phyloP scores from a whole-genome alignment of 331 rosid genomes.

The Stylosanthes scabra region DNA sequence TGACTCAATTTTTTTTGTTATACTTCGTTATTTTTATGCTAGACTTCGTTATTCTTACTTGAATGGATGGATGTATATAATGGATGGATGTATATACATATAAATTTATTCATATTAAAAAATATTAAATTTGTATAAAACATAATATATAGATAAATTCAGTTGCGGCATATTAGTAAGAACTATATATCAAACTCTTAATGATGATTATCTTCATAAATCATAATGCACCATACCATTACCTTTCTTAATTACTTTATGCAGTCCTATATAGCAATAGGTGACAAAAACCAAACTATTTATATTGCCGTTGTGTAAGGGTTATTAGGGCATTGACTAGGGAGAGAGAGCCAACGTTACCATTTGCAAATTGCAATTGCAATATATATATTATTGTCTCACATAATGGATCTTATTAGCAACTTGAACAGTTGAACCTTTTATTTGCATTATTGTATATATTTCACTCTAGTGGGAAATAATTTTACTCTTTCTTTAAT shows the following conservation, averaged over 20 bases:
- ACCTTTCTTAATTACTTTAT: background rate
- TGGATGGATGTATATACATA: too few relatives aligned
- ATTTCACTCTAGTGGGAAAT: background rate
- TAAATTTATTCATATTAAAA: too few relatives aligned
- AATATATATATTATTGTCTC: background rate
- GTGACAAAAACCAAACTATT: conserved; percentile 4
- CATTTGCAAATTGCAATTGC: background rate
- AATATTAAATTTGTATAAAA: too few relatives aligned
- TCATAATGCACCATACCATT: background rate
- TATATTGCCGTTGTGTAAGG: background rate
- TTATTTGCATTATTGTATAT: background rate
- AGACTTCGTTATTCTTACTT: too few relatives aligned
- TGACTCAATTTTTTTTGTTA: too few relatives aligned
- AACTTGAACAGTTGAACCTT: background rate
- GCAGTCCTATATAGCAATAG: background rate
- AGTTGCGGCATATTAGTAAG: too few relatives aligned
- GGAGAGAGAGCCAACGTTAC: background rate
- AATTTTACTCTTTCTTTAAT: too few relatives aligned
- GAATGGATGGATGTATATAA: too few relatives aligned
- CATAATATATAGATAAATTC: too few relatives aligned
- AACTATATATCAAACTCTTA: too few relatives aligned
- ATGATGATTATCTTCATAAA: background rate
- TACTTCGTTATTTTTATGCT: too few relatives aligned
- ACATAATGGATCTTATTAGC: background rate
- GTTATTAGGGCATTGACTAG: background rate